Evolutionary conservation across 2,329 filamentous ascomycete genomes (phyloP), one percentile per base, ranked within the genome.

Genomic region (Tolypocladium inflatum): DNA sequence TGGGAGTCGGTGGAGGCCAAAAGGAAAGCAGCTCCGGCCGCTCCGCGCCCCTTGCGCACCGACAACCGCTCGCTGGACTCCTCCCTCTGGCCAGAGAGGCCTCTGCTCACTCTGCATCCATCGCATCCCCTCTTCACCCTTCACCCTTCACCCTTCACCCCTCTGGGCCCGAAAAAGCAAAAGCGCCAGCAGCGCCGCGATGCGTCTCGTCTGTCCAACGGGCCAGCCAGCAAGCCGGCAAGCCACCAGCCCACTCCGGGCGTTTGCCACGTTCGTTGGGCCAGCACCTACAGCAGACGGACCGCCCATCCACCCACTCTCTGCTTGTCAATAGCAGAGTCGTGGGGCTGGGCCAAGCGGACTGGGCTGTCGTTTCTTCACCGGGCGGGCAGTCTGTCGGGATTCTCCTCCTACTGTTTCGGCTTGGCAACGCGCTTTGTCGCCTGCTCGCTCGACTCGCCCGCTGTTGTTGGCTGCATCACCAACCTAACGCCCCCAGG

Each of bases 11-110:
- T 23, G 35, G 35, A 43, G 23, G 38, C 33, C 21, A 50, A 58
- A 58, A 52, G 43, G n/a, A 52, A 55, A 9, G 39, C 38, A 38
- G 50, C 48, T 30, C 33, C 41, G 42, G 51, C 53, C 58, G 39
- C 60, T 50, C 26, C n/a, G 26, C 55, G 60, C 55, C 60, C 60
- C 60, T 62, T 60, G 60, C 60, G 43, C 58, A 37, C 56, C 56
- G 37, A 30, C 55, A 23, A 8, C 19, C 23, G 26, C 33, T 35
- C 33, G 26, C 33, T n/a, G 19, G 17, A 13, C 30, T 52, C 23
- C 50, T 19, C 30, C 50, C 35, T 37, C 11, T 37, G 35, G 35
- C 35, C 30, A 26, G 26, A 26, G n/a, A n/a, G n/a, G 30, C 30
- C 45, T 50, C 26, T 50, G 15, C 45, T 19, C 45, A 15, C 23